Conservation (phyloP, 2,329 filamentous ascomycete species). For the Diplodia mutila region DNA sequence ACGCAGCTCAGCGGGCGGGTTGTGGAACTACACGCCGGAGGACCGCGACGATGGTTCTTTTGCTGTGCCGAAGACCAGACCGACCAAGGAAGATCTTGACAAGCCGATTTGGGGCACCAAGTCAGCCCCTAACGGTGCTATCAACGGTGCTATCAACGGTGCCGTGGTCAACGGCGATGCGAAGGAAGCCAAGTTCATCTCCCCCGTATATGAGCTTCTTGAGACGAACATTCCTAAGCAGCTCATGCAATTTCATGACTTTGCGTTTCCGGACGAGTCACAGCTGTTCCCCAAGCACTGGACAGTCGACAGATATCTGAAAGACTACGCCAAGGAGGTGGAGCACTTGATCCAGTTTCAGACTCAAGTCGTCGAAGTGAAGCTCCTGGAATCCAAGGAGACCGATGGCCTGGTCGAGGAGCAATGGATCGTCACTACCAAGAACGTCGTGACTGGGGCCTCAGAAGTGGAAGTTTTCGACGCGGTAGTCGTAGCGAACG, state of each 20-base stretch:
- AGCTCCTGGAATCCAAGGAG: slow-evolving; percentile 35
- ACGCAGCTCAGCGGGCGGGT: slow-evolving; percentile 73
- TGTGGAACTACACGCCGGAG: slow-evolving; percentile 78
- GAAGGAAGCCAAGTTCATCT: slow-evolving; percentile 67
- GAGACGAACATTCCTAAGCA: slow-evolving; percentile 85
- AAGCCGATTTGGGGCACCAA: slow-evolving; percentile 58
- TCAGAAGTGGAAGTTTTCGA: slow-evolving; percentile 57
- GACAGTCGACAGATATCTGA: slow-evolving; percentile 73
- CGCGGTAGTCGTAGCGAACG: slow-evolving; percentile 53
- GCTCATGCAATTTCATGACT: slow-evolving; percentile 80
- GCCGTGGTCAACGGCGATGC: slow-evolving; percentile 24
- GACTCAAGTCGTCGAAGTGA: slow-evolving; percentile 68
- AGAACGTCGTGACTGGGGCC: slow-evolving; percentile 52
- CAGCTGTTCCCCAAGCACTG: slow-evolving; percentile 76
- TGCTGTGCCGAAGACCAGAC: slow-evolving; percentile 65
- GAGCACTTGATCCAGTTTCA: slow-evolving; percentile 69
- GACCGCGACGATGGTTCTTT: slow-evolving; percentile 51
- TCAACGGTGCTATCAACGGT: neutral
- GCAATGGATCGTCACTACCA: slow-evolving; percentile 64
- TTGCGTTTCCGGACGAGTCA: slow-evolving; percentile 64
- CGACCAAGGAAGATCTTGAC: slow-evolving; percentile 59
- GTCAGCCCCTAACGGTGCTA: too few species aligned
- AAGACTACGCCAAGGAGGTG: slow-evolving; percentile 71
- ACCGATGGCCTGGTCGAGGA: slow-evolving; percentile 26
- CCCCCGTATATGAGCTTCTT: slow-evolving; percentile 78